Evolutionary conservation across 768 basidiomycete genomes (phyloP), one percentile per base, ranked within the genome.

Genomic region (Suillus lakei): DNA sequence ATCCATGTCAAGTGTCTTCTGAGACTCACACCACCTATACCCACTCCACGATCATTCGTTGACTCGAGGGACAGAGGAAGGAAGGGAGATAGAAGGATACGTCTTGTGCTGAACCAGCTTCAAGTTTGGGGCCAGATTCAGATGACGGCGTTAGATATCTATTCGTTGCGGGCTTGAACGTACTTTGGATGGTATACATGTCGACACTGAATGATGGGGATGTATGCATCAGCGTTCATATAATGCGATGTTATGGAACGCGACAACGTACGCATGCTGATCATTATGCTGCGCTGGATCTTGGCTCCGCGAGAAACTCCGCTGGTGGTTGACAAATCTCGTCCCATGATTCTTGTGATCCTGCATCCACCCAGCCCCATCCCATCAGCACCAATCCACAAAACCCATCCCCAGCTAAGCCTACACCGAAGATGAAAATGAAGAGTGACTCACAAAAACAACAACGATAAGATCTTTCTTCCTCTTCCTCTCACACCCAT

Each of bases 1-100:
- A 91, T 82, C 94, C 95, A 96, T 0, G 91, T 83, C 0, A 92
- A 84, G 73, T 98, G 94, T 0, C 94, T 95, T 1, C 95, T 95
- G 0, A 98, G 85, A 66, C 91, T 92, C 69, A 91, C 82, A 0
- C 95, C 95, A 0, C 86, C 84, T 3, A 91, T 81, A 15, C 87
- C 87, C 91, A 98, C 63, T 86, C 83, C 7, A 78, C 82, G 43
- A 96, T 83, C 16, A 71, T 73, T 32, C 86, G 82, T 68, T 93
- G 88, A 13, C 79, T 87, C 15, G 77, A 68, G 0, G 94, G 93
- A 72, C 90, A 96, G 10, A 96, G 74, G 72, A 89, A 90, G 0
- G 87, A 76, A 1, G 90, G 87, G 4, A 96, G 81, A 69, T 92
- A 89, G 78, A 91, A 89, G 0, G 91, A 90, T 7, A 95, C 84